phyloP scores from a whole-genome alignment of 495 filamentous ascomycete species.

The Clavariopsis aquatica region DNA sequence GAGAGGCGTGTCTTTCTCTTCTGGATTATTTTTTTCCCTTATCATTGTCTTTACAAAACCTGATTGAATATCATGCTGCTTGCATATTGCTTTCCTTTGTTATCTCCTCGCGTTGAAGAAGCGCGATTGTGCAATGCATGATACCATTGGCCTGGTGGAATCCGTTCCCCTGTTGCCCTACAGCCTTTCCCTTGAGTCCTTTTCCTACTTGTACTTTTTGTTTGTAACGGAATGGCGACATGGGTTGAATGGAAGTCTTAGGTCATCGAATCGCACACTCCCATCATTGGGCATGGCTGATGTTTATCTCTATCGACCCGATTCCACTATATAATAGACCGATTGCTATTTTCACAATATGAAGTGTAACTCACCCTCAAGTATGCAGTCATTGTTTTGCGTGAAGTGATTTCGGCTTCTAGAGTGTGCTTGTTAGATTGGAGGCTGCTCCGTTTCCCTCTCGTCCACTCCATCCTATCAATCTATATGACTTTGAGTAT shows the following conservation, averaged over 20 bases:
- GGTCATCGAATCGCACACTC: neutral
- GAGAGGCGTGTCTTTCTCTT: neutral
- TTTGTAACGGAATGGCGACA: conserved; percentile 11
- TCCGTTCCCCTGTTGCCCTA: neutral
- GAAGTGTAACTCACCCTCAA: no score
- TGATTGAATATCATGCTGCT: conserved; percentile 8
- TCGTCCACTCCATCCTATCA: no score
- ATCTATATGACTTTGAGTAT: no score
- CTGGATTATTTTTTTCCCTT: conserved; percentile 6
- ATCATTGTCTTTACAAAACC: conserved; percentile 7
- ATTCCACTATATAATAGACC: no score
- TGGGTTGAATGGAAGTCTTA: neutral
- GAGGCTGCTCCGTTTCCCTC: no score
- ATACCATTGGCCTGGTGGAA: conserved; percentile 9
- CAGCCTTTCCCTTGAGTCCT: neutral
- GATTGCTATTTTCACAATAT: no score
- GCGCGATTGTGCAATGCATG: conserved; percentile 23
- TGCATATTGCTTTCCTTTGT: conserved; percentile 10
- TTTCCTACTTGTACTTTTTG: neutral
- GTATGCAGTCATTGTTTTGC: no score
- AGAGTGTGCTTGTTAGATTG: no score
- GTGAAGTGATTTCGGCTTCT: no score
- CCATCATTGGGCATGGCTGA: neutral
- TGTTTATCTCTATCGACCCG: neutral
- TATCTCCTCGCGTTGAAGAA: neutral